Evolutionary conservation across 2,329 filamentous ascomycete species (phyloP).

Genomic region (Sordariomycetes sp.): DNA sequence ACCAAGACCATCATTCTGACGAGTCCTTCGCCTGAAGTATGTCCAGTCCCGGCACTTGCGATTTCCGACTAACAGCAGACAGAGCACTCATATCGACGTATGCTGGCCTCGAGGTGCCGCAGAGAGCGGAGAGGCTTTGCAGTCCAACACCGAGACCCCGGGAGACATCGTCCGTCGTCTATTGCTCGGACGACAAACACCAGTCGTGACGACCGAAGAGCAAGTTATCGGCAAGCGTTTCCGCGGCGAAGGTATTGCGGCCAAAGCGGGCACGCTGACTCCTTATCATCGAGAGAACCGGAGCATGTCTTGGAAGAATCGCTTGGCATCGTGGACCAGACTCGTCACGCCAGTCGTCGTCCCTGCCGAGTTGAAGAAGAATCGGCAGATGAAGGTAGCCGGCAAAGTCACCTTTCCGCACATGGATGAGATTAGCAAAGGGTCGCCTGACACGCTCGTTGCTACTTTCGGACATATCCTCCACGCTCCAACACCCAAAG

Average conservation of each 20-base stretch:
- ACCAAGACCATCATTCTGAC: slow-evolving; percentile 20
- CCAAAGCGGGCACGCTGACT: slow-evolving; percentile 9
- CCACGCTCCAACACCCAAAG: slow-evolving; percentile 30
- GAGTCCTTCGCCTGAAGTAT: slow-evolving; percentile 5
- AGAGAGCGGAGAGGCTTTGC: too few species aligned
- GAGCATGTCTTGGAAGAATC: slow-evolving; percentile 25
- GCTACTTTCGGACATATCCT: slow-evolving; percentile 45
- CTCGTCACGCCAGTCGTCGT: slow-evolving; percentile 11
- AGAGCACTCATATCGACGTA: too few species aligned
- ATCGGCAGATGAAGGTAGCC: slow-evolving; percentile 1
- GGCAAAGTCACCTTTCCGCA: background rate
- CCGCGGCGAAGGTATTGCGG: background rate
- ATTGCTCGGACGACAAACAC: slow-evolving; percentile 12
- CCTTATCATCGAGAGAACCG: slow-evolving; percentile 14
- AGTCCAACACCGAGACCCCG: slow-evolving; percentile 30
- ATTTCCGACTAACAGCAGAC: too few species aligned
- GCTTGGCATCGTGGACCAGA: slow-evolving; percentile 19
- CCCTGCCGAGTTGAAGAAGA: background rate
- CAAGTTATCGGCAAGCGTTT: background rate
- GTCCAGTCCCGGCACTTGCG: too few species aligned
- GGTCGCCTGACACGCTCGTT: slow-evolving; percentile 14
- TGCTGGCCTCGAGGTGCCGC: too few species aligned
- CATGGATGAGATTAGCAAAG: background rate
- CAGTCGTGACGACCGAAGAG: background rate
- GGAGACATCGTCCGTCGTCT: slow-evolving; percentile 37